Percentiles rank a stretch among this genome's conserved stretches.
Conservation (phyloP, 106 monocot species). For the Dendrobium huoshanense region DNA sequence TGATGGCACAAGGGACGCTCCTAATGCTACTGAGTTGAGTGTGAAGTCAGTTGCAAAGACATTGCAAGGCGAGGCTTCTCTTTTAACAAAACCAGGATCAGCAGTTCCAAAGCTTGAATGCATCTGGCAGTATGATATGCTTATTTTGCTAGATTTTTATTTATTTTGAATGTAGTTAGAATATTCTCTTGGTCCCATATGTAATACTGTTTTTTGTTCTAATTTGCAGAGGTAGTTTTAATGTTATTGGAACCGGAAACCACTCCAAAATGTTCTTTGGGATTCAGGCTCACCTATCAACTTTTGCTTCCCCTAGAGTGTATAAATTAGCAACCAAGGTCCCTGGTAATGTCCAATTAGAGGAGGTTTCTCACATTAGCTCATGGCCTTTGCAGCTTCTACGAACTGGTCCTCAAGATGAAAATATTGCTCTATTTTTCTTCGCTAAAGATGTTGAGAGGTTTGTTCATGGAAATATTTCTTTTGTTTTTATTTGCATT, state of each 20-base stretch:
- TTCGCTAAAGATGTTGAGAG: constrained; percentile 74
- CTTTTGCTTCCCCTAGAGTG: constrained; percentile 53
- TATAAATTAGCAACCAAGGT: constrained; percentile 42
- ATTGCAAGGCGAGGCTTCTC: background rate
- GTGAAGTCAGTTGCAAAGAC: background rate
- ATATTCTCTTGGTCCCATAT: background rate
- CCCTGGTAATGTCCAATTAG: constrained; percentile 50
- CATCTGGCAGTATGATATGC: constrained; percentile 14
- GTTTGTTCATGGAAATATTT: constrained; percentile 13
- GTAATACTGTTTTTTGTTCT: constrained; percentile 6
- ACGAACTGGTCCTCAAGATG: constrained; percentile 36
- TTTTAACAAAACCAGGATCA: background rate
- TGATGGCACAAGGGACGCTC: background rate
- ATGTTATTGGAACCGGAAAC: constrained; percentile 32
- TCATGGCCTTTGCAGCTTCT: constrained; percentile 63
- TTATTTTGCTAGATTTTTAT: background rate
- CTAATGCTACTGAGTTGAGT: constrained; percentile 4
- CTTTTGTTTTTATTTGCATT: background rate
- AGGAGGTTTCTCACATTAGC: constrained; percentile 40
- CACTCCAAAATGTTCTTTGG: constrained; percentile 31
- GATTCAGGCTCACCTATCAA: constrained; percentile 80
- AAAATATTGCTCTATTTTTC: constrained; percentile 83
- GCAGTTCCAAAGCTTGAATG: constrained; percentile 7
- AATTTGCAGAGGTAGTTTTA: constrained; percentile 60
- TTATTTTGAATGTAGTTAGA: background rate